Evolutionary conservation across 495 filamentous ascomycete genomes (phyloP).

Genomic region (Neurospora sp.): DNA sequence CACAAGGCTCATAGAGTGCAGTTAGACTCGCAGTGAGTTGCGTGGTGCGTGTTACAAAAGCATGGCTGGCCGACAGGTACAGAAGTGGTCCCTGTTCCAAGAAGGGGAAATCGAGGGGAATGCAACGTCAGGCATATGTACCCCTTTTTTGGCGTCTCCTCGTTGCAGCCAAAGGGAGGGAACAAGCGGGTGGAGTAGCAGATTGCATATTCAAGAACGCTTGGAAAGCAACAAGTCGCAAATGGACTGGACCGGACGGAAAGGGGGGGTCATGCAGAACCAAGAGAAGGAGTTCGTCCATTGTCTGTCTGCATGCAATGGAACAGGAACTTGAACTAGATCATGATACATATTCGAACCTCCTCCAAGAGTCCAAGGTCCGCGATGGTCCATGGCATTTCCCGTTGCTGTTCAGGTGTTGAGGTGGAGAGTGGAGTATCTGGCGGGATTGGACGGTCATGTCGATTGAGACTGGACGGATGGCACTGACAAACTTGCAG

Average conservation of each 20-base stretch:
- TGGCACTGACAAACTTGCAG: neutral
- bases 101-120: neutral
- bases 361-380: neutral
- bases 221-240: neutral
- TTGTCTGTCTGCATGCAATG: neutral
- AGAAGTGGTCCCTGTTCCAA: neutral
- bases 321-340: neutral
- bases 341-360: neutral
- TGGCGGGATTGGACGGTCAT: neutral
- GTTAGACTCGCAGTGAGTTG: neutral
- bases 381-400: neutral
- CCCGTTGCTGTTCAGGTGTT: neutral
- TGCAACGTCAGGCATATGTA: neutral
- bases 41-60: neutral
- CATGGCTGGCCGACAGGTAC: neutral
- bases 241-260: neutral
- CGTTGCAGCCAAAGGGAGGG: neutral
- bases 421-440: neutral
- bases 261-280: neutral
- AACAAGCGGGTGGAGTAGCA: neutral
- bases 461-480: neutral
- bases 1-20: neutral
- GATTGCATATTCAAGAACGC: neutral
- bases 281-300: neutral
- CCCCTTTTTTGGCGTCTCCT: neutral